These are phyloP conservation scores for Scenedesmus sp. DNA, from an alignment of 163 green algal genomes.

Conservation along the genomic window DNA sequence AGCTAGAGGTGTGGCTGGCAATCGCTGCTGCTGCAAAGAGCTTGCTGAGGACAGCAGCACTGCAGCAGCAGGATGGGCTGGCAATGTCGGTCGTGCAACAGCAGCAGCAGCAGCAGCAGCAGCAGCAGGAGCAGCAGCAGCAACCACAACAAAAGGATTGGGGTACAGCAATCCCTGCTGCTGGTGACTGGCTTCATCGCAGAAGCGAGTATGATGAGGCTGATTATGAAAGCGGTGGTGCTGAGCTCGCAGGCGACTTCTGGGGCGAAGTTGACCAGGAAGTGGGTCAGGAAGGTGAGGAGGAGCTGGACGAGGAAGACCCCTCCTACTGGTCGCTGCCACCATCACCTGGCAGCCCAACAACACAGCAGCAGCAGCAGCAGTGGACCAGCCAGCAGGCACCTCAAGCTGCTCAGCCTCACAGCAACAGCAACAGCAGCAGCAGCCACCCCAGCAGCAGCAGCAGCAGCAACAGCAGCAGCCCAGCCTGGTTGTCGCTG, in stretches of 20 bases:
- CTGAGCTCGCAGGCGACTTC: neutral
- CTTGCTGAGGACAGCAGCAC: neutral
- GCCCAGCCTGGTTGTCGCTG: conserved; percentile 3
- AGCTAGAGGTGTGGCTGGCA: conserved; percentile 5
- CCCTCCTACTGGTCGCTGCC: neutral
- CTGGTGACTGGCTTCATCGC: neutral
- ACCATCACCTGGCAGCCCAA: neutral
- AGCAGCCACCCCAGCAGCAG: conserved; percentile 9
- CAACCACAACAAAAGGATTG: neutral
- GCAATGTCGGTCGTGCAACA: neutral
- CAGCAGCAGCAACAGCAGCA: neutral
- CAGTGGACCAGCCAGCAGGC: neutral
- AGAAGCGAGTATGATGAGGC: neutral
- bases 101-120: neutral
- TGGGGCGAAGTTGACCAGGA: conserved; percentile 16
- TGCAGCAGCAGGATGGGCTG: conserved; percentile 16
- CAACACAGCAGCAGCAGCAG: conserved; percentile 19
- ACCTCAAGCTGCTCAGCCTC: neutral
- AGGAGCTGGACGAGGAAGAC: neutral
- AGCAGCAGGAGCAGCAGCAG: conserved; percentile 9
- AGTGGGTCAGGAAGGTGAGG: neutral
- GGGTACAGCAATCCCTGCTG: neutral
- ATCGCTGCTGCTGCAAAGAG: neutral
- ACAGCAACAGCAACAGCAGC: conserved; percentile 28
- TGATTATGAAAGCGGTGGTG: neutral